Percentiles rank a stretch among this genome's conserved stretches.
These are phyloP conservation scores for Aureobasidium musti DNA, from an alignment of 2,329 filamentous ascomycete genomes.

Conservation along the genomic window DNA sequence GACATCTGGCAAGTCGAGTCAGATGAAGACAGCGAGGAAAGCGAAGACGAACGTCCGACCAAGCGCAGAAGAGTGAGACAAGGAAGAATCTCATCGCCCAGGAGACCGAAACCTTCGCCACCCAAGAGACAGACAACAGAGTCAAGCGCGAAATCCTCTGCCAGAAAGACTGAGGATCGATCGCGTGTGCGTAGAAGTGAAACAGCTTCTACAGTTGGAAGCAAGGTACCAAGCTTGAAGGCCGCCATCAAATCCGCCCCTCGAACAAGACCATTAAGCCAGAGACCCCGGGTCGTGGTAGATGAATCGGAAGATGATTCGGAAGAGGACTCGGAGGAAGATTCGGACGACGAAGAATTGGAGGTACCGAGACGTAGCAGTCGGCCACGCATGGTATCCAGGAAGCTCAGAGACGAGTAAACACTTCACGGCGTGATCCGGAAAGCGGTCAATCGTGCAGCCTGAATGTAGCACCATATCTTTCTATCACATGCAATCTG, in stretches of 20 bases:
- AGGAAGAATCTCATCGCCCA: not conserved
- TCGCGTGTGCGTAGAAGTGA: not conserved
- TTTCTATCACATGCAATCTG: too few species aligned
- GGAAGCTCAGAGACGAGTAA: conserved; percentile 4
- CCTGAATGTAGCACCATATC: too few species aligned
- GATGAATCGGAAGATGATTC: not conserved
- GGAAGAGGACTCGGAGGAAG: not conserved
- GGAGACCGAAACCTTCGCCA: not conserved
- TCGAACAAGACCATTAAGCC: not conserved
- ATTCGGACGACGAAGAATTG: not conserved
- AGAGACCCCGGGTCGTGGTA: not conserved
- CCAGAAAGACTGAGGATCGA: conserved; percentile 15
- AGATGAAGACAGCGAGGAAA: not conserved
- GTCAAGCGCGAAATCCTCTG: not conserved
- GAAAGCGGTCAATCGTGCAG: not conserved
- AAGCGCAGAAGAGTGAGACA: conserved; percentile 15
- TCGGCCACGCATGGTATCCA: not conserved
- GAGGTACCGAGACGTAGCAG: conserved; percentile 3
- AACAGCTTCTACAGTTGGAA: not conserved
- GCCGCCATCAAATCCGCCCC: not conserved
- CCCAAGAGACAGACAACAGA: not conserved
- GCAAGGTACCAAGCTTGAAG: not conserved
- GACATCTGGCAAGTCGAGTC: not conserved
- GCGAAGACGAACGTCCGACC: conserved; percentile 10
- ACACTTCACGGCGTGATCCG: not conserved